Percentiles rank a stretch among this genome's conserved stretches.
Conservation (phyloP, 2,329 filamentous ascomycete genomes). For the Ascochyta pisi region DNA sequence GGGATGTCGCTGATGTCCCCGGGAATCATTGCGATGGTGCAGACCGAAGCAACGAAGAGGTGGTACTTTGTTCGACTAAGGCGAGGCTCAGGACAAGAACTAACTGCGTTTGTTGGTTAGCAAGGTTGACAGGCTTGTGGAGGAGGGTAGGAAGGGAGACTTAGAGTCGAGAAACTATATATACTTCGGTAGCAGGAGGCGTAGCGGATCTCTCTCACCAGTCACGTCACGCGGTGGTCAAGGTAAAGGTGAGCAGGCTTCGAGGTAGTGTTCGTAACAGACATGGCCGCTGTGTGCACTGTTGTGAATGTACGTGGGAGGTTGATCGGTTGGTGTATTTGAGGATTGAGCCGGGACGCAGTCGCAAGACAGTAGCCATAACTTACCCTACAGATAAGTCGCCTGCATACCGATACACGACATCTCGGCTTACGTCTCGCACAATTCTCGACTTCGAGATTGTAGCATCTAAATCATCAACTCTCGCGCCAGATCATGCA, state of each 20-base stretch:
- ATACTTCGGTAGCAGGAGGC: not conserved
- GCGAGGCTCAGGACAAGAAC: not conserved
- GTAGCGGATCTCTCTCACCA: conserved; percentile 1
- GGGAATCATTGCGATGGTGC: not conserved
- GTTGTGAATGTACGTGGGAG: too few species aligned
- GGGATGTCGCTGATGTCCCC: conserved; percentile 23
- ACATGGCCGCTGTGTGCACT: too few species aligned
- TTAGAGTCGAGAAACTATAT: not conserved
- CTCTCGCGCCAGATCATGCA: too few species aligned
- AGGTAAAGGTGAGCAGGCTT: conserved; percentile 7
- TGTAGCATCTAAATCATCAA: too few species aligned
- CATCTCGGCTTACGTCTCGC: too few species aligned
- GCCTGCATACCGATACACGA: too few species aligned
- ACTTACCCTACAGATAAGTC: too few species aligned
- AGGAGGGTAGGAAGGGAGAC: not conserved
- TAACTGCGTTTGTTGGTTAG: not conserved
- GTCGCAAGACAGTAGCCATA: too few species aligned
- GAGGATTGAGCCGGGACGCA: too few species aligned
- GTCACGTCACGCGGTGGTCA: not conserved
- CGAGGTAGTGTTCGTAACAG: not conserved
- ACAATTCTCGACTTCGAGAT: too few species aligned
- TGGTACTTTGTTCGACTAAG: not conserved
- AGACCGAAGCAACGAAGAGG: not conserved
- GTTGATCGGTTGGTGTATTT: too few species aligned
- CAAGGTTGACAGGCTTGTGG: not conserved